phyloP scores from a whole-genome alignment of 1,284 basidiomycete species.

The Rhodotorula sp. region DNA sequence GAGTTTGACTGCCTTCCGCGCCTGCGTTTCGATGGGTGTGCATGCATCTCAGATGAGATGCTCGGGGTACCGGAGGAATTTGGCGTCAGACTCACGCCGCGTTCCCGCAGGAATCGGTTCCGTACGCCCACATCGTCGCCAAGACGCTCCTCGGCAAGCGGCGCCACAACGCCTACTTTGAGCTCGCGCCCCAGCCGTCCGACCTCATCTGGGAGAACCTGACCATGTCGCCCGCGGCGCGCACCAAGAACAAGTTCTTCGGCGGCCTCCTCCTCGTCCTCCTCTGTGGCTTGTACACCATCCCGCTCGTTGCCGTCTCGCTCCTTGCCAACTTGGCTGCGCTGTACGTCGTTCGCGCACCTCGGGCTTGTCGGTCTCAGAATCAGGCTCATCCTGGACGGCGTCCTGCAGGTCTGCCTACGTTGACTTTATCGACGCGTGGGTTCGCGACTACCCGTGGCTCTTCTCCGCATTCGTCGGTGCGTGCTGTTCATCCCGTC shows the following conservation, averaged over 20 bases:
- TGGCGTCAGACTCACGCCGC: background rate
- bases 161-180: constrained; percentile 69
- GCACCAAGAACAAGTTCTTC: constrained; percentile 66
- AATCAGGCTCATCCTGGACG: no score
- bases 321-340: constrained; percentile 52
- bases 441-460: constrained; percentile 55
- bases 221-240: constrained; percentile 66
- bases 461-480: constrained; percentile 46
- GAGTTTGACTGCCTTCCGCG: background rate
- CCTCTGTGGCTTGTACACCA: constrained; percentile 83
- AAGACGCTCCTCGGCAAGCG: constrained; percentile 66
- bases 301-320: constrained; percentile 78
- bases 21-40: no score
- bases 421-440: constrained; percentile 68
- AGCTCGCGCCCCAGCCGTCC: constrained; percentile 68
- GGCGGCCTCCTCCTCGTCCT: constrained; percentile 73
- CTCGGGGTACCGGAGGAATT: no score
- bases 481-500: background rate
- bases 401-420: constrained; percentile 54
- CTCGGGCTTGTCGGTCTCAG: no score
- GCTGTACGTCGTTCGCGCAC: constrained; percentile 22
- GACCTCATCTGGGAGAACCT: constrained; percentile 79
- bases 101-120: constrained; percentile 65
- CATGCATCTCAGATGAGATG: no score
- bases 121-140: constrained; percentile 83